Base-by-base conservation (phyloP, 352 stramenopile genomes). In the Pythium utonaiense region DNA sequence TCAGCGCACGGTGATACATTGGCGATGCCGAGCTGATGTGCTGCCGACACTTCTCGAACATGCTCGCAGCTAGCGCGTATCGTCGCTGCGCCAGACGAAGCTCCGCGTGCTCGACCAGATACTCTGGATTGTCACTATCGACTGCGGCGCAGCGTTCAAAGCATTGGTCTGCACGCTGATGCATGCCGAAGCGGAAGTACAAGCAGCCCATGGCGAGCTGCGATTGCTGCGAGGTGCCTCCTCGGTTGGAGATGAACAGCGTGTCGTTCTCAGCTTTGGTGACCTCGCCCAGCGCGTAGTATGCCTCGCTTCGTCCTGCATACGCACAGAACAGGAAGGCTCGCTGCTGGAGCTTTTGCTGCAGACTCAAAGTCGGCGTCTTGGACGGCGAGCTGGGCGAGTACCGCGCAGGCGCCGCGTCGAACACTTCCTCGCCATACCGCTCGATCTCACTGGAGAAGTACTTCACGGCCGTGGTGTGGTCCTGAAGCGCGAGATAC, bases 181-280 rank as follows among this genome's bases (percentile, higher is more conserved):
- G 67, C 71, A 88, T 78, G 0, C 78, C 78, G 13, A 85, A 79
- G 21, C 74, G 69, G 16, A 70, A 71, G 48, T 80, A 85, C 19
- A 88, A 70, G 21, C 68, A 69, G 21, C 78, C 75, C 75, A 85
- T 88, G 12, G 75, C 60, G 1, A 85, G 48, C 17, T 77, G 60
- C 3, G 52, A 54, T 27, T 55, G 42, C 25, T 38, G 56, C 0
- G 75, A 59, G 34, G 64, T 64, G 21, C 75, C 78, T 4, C 74
- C 68, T n/a, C 75, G 64, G 34, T 75, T 83, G n/a, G 42, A 40
- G 27, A 82, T 65, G 38, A 68, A 70, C 10, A 79, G 54, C 25
- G 57, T 25, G 31, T 81, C 75, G 8, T 69, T 57, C 16, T 78
- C 69, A 4, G 75, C 73, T 19, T 76, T 72, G n/a, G 45, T 60